A percentile compares a stretch with the other conserved stretches of the same genome.
Conservation (phyloP, 768 basidiomycete species). For the Amanita muscaria region DNA sequence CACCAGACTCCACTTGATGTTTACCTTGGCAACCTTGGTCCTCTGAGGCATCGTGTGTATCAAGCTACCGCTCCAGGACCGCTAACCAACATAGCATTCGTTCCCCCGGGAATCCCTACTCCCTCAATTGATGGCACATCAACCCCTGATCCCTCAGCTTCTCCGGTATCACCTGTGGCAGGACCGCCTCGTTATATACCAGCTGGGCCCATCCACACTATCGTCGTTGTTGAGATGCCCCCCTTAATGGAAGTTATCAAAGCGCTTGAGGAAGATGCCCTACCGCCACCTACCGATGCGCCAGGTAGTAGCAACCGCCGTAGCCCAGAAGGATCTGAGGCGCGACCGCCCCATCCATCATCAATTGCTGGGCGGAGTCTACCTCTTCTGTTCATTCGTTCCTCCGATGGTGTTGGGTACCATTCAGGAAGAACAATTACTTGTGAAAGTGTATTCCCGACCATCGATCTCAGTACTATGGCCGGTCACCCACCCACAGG, state of each 20-base stretch:
- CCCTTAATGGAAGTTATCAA: constrained; percentile 66
- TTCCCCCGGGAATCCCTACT: constrained; percentile 33
- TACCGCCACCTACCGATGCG: constrained; percentile 34
- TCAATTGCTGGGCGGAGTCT: constrained; percentile 63
- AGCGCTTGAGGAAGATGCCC: constrained; percentile 64
- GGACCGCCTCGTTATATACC: constrained; percentile 42
- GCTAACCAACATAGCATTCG: constrained; percentile 54
- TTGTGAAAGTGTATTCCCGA: constrained; percentile 72
- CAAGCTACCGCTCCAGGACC: constrained; percentile 65
- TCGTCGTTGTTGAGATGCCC: constrained; percentile 84
- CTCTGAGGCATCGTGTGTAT: constrained; percentile 69
- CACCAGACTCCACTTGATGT: constrained; percentile 71
- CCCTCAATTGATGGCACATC: constrained; percentile 24
- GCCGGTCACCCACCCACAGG: constrained; percentile 37
- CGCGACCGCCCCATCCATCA: constrained; percentile 26
- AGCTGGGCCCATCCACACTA: constrained; percentile 55
- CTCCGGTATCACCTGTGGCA: constrained; percentile 21
- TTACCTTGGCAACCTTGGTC: constrained; percentile 85
- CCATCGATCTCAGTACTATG: constrained; percentile 52
- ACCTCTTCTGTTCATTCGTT: constrained; percentile 74
- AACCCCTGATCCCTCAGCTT: constrained; percentile 19
- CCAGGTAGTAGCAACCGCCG: constrained; percentile 29
- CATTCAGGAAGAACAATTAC: constrained; percentile 80
- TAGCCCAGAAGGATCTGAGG: constrained; percentile 19
- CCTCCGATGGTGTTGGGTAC: constrained; percentile 80